These are phyloP conservation scores for Leccinum pseudoinsigne DNA, from an alignment of 1,284 basidiomycete species.

Conservation along the genomic window DNA sequence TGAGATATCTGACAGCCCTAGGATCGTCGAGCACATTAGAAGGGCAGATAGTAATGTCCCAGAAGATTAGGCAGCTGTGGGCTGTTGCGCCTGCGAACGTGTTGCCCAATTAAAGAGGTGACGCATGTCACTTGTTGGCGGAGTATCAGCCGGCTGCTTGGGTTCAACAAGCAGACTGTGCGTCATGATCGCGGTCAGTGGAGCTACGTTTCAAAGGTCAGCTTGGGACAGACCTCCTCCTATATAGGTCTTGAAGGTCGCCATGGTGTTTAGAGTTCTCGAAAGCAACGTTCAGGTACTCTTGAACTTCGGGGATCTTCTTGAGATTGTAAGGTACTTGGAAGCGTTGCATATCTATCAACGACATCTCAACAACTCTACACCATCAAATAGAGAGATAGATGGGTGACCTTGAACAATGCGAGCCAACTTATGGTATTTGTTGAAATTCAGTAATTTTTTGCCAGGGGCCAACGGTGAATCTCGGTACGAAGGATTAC, in stretches of 20 bases:
- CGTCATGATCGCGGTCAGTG: slow-evolving; percentile 6
- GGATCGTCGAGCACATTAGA: slow-evolving; percentile 19
- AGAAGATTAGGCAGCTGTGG: slow-evolving; percentile 33
- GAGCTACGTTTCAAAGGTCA: not conserved
- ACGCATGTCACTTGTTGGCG: slow-evolving; percentile 66
- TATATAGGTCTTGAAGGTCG: slow-evolving; percentile 79
- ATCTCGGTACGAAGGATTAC: slow-evolving; percentile 86
- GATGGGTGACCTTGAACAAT: slow-evolving; percentile 75
- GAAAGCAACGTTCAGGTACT: slow-evolving; percentile 71
- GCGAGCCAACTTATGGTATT: slow-evolving; percentile 87
- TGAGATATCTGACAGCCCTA: slow-evolving; percentile 29
- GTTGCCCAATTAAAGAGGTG: slow-evolving; percentile 78
- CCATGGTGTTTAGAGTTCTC: slow-evolving; percentile 71
- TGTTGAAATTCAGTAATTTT: slow-evolving; percentile 94
- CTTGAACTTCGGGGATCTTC: slow-evolving; percentile 82
- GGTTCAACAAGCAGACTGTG: slow-evolving; percentile 76
- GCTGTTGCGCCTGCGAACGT: slow-evolving; percentile 44
- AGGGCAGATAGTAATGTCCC: slow-evolving; percentile 21
- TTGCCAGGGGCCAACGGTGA: slow-evolving; percentile 76
- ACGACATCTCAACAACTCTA: slow-evolving; percentile 9
- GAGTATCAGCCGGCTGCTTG: slow-evolving; percentile 69
- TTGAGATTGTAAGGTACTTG: slow-evolving; percentile 84
- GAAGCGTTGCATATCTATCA: slow-evolving; percentile 90
- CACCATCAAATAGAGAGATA: not conserved
- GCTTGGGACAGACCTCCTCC: slow-evolving; percentile 61